These are phyloP conservation scores for Phytophthora meadii DNA, from an alignment of 352 stramenopile species.

Conservation along the genomic window DNA sequence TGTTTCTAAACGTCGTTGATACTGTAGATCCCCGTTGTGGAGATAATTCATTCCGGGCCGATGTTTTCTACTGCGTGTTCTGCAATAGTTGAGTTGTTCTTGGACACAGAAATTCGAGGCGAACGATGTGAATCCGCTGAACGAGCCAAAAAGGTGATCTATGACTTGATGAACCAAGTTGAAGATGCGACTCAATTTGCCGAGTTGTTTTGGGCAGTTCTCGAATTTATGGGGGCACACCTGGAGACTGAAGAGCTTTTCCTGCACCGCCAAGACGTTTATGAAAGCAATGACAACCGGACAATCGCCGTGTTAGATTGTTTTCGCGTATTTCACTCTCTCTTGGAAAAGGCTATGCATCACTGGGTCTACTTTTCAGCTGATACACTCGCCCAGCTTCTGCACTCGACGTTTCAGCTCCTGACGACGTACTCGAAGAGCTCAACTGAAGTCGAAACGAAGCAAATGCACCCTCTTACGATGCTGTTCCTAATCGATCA, in stretches of 20 bases:
- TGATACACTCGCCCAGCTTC: conserved; percentile 48
- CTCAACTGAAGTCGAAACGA: conserved; percentile 32
- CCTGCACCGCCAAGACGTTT: conserved; percentile 31
- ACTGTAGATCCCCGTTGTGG: conserved; percentile 54
- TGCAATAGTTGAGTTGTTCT: conserved; percentile 42
- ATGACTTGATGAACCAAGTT: conserved; percentile 47
- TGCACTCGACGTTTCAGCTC: conserved; percentile 54
- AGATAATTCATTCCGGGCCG: conserved; percentile 57
- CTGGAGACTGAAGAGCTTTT: conserved; percentile 36
- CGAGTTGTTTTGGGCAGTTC: conserved; percentile 55
- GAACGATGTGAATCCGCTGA: conserved; percentile 11
- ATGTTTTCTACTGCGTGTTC: conserved; percentile 43
- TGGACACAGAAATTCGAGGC: conserved; percentile 28
- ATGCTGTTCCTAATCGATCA: conserved; percentile 45
- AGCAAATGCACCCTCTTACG: conserved; percentile 30
- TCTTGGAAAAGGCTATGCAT: conserved; percentile 41
- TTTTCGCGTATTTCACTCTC: conserved; percentile 48
- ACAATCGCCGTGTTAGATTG: conserved; percentile 39
- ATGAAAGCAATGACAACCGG: conserved; percentile 5
- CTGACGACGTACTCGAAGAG: conserved; percentile 47
- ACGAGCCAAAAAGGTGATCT: conserved; percentile 41
- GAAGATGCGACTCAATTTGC: conserved; percentile 60
- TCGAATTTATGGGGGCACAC: conserved; percentile 48
- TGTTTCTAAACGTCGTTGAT: conserved; percentile 6
- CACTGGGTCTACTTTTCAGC: conserved; percentile 70